Percentiles rank a stretch among this genome's conserved stretches.
Conservation (phyloP, 2,329 filamentous ascomycete species). For the Neofusicoccum ribis region DNA sequence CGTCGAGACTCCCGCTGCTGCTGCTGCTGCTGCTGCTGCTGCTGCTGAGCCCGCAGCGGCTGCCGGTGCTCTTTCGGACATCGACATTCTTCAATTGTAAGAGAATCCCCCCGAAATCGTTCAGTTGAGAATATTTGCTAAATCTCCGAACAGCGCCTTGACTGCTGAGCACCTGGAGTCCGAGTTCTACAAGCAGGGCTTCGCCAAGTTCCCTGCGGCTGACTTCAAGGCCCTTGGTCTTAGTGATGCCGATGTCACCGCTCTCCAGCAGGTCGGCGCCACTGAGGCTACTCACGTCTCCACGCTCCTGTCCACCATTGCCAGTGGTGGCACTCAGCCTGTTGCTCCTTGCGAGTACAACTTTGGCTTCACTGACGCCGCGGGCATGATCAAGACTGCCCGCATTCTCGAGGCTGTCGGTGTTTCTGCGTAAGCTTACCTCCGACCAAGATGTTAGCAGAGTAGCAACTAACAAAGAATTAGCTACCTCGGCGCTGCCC, state of each 20-base stretch:
- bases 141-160: constrained; percentile 57
- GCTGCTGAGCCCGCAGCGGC: neutral
- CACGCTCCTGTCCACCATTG: constrained; percentile 61
- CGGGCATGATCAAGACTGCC: constrained; percentile 66
- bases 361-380: constrained; percentile 66
- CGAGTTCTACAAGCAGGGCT: constrained; percentile 70
- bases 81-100: constrained; percentile 57
- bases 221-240: constrained; percentile 67
- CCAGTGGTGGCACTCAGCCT: constrained; percentile 62
- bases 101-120: constrained; percentile 25
- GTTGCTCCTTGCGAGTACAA: constrained; percentile 71
- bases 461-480: constrained; percentile 5
- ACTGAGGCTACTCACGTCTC: constrained; percentile 66
- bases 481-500: constrained; percentile 65
- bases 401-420: constrained; percentile 71
- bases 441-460: neutral
- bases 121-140: constrained; percentile 32
- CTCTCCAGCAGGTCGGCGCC: constrained; percentile 62
- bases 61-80: constrained; percentile 44
- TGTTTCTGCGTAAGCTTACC: constrained; percentile 62
- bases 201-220: constrained; percentile 63
- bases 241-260: constrained; percentile 54
- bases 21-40: neutral
- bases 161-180: constrained; percentile 75
- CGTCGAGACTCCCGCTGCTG: neutral